phyloP scores from a whole-genome alignment of 129 eudicot genomes.

The Flaveria brownii region DNA sequence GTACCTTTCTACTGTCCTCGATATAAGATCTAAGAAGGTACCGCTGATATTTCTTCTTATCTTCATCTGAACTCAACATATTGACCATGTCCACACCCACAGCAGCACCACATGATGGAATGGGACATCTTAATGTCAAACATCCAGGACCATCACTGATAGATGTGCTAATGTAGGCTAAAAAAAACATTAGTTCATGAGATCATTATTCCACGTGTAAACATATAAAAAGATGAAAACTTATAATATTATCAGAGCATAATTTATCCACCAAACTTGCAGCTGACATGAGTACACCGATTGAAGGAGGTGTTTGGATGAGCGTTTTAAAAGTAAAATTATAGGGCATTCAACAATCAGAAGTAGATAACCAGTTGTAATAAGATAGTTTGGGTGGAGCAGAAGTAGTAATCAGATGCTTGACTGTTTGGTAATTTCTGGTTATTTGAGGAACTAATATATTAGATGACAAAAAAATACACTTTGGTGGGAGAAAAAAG shows the following conservation, averaged over 20 bases:
- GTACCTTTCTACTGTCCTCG: constrained; percentile 90
- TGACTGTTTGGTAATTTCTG: not conserved
- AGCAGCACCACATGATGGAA: constrained; percentile 82
- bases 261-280: not conserved
- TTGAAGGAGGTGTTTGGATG: not conserved
- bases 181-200: not conserved
- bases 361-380: not conserved
- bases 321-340: not conserved
- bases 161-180: constrained; percentile 80
- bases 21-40: constrained; percentile 93
- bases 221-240: constrained; percentile 14
- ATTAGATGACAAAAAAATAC: not conserved
- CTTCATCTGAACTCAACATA: constrained; percentile 56
- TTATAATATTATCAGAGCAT: not conserved
- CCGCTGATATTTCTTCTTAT: constrained; percentile 72
- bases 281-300: not conserved
- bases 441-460: not conserved
- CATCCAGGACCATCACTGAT: constrained; percentile 93
- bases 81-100: constrained; percentile 70
- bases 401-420: not conserved
- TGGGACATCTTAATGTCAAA: constrained; percentile 75
- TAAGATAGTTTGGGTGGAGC: constrained; percentile 1
- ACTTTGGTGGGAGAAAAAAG: not conserved
- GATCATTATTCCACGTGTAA: constrained; percentile 14
- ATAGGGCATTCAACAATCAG: not conserved